Evolutionary conservation across 257 asterid species (phyloP).

Genomic region (Petunia secreta): DNA sequence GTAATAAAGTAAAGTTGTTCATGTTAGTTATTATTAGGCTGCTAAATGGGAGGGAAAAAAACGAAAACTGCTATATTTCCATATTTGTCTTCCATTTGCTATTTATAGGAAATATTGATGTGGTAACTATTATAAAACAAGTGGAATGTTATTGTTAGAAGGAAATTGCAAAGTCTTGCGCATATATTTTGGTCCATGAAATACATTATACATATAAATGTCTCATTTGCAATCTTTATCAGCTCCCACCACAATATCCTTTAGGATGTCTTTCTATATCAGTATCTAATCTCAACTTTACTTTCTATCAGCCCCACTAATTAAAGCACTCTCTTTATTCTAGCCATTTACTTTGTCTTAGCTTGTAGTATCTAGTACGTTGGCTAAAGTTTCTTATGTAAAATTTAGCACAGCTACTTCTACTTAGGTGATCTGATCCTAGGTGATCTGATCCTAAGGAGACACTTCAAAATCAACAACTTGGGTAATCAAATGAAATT

Average conservation of each 20-base stretch:
- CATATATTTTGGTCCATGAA: neutral
- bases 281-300: neutral
- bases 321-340: neutral
- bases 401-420: no score
- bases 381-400: no score
- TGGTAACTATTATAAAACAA: neutral
- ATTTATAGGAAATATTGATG: neutral
- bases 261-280: neutral
- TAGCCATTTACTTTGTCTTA: no score
- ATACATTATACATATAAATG: neutral
- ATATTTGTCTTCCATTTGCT: neutral
- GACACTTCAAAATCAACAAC: no score
- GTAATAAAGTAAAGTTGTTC: neutral
- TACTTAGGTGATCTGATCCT: no score
- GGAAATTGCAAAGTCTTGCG: neutral
- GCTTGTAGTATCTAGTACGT: no score
- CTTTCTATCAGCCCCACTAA: neutral
- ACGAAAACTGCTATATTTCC: neutral
- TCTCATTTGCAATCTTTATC: constrained; percentile 17
- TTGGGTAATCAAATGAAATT: no score
- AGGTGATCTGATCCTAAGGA: no score
- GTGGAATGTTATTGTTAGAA: neutral
- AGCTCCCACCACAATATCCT: constrained; percentile 1
- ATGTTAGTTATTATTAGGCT: neutral
- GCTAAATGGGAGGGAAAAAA: neutral